Evolutionary conservation across 2,329 filamentous ascomycete species (phyloP).

Genomic region (Alternaria triticimaculans): DNA sequence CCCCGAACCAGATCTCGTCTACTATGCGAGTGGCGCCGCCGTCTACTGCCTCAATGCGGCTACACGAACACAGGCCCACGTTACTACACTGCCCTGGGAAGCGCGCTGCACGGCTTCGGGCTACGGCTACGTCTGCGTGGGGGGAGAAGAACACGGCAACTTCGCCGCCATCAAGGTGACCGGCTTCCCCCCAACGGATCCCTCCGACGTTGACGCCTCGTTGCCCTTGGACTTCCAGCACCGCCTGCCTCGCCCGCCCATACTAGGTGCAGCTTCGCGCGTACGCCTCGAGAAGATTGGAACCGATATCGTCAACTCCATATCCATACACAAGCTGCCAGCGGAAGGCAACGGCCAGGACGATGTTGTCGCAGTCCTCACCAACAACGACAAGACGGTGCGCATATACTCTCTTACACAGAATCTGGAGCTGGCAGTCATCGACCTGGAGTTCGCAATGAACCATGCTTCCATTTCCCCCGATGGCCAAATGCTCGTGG

Average conservation of each 20-base stretch:
- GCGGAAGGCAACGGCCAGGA: constrained; percentile 53
- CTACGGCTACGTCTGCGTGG: constrained; percentile 88
- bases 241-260: constrained; percentile 47
- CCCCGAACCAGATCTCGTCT: constrained; percentile 76
- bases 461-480: constrained; percentile 96
- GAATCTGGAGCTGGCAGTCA: constrained; percentile 70
- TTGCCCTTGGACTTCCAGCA: constrained; percentile 59
- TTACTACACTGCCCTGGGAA: constrained; percentile 70
- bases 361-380: constrained; percentile 74
- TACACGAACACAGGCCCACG: constrained; percentile 74
- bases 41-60: constrained; percentile 65
- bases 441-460: constrained; percentile 82
- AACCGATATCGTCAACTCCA: constrained; percentile 70
- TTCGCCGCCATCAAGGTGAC: constrained; percentile 78
- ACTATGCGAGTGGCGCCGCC: constrained; percentile 80
- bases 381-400: constrained; percentile 92
- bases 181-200: constrained; percentile 49
- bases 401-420: constrained; percentile 79
- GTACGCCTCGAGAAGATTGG: constrained; percentile 66
- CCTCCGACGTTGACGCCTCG: constrained; percentile 62
- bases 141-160: constrained; percentile 82
- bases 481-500: constrained; percentile 78
- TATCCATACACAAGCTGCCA: constrained; percentile 65
- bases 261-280: constrained; percentile 39
- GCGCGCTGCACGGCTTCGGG: constrained; percentile 88